A percentile compares a stretch with the other conserved stretches of the same genome.
Conservation (phyloP, 306 rosid species). For the Trifolium pratense region DNA sequence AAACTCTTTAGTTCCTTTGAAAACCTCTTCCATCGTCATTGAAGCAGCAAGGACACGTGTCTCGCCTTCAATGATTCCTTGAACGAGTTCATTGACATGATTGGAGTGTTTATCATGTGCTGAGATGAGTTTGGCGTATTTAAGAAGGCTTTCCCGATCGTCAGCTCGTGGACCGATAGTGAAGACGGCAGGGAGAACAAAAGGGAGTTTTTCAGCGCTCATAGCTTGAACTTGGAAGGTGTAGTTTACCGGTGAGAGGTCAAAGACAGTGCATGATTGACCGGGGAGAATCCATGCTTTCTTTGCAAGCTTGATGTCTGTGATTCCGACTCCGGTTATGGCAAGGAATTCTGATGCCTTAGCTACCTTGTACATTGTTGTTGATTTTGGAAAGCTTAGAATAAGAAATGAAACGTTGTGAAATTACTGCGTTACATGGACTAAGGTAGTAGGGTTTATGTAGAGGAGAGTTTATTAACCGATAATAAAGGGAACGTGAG, state of each 20-base stretch:
- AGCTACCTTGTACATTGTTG: slow-evolving; percentile 27
- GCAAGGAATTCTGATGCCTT: slow-evolving; percentile 41
- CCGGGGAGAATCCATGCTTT: slow-evolving; percentile 67
- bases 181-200: slow-evolving; percentile 66
- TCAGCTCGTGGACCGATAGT: slow-evolving; percentile 65
- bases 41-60: slow-evolving; percentile 70
- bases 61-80: slow-evolving; percentile 70
- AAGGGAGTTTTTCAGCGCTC: slow-evolving; percentile 77
- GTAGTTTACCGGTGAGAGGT: slow-evolving; percentile 72
- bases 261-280: slow-evolving; percentile 44
- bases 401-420: too few relatives aligned
- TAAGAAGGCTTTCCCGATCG: slow-evolving; percentile 43
- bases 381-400: background rate
- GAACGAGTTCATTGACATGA: slow-evolving; percentile 62
- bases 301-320: slow-evolving; percentile 55
- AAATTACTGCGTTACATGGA: too few relatives aligned
- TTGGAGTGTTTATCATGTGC: slow-evolving; percentile 52
- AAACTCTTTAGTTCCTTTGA: slow-evolving; percentile 55
- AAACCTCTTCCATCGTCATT: slow-evolving; percentile 70
- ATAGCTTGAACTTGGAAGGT: slow-evolving; percentile 79
- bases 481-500: too few relatives aligned
- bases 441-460: too few relatives aligned
- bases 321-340: slow-evolving; percentile 31
- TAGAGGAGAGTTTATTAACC: too few relatives aligned
- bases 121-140: slow-evolving; percentile 57